These are phyloP conservation scores for Medicago ruthenica DNA, from an alignment of 306 rosid species.

Conservation along the genomic window DNA sequence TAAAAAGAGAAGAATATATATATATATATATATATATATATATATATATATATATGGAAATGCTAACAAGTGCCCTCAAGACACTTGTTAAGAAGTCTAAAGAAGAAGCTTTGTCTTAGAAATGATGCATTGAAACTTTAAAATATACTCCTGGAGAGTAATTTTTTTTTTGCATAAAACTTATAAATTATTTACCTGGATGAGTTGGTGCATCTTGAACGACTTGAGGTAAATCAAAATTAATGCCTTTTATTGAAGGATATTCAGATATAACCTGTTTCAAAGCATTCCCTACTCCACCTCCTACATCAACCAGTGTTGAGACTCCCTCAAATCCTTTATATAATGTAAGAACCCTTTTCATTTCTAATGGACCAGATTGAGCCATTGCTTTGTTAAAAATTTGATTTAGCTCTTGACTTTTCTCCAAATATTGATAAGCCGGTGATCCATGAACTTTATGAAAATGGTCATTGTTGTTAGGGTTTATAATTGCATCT, in stretches of 20 bases:
- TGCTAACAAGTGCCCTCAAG: too few relatives aligned
- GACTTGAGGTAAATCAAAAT: slow-evolving; percentile 40
- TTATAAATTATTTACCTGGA: too few relatives aligned
- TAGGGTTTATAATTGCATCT: slow-evolving; percentile 34
- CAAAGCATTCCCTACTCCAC: slow-evolving; percentile 10
- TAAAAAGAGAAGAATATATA: background rate
- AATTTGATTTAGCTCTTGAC: slow-evolving; percentile 3
- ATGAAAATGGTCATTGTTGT: background rate
- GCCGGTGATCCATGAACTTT: background rate
- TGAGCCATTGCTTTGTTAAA: slow-evolving; percentile 27
- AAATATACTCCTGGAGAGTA: too few relatives aligned
- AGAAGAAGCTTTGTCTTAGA: too few relatives aligned
- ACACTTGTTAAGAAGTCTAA: too few relatives aligned
- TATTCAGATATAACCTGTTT: background rate
- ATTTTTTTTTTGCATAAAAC: too few relatives aligned
- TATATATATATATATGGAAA: too few relatives aligned
- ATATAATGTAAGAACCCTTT: background rate
- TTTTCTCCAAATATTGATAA: slow-evolving; percentile 8
- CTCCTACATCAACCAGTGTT: slow-evolving; percentile 40
- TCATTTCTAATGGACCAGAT: slow-evolving; percentile 20
- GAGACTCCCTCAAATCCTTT: slow-evolving; percentile 28
- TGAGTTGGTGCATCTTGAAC: slow-evolving; percentile 16
- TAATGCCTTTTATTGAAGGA: slow-evolving; percentile 41
- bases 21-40: background rate
- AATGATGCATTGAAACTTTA: too few relatives aligned